A percentile compares a stretch with the other conserved stretches of the same genome.
Conservation (phyloP, 2,329 filamentous ascomycete species). For the Plenodomus lindquistii region DNA sequence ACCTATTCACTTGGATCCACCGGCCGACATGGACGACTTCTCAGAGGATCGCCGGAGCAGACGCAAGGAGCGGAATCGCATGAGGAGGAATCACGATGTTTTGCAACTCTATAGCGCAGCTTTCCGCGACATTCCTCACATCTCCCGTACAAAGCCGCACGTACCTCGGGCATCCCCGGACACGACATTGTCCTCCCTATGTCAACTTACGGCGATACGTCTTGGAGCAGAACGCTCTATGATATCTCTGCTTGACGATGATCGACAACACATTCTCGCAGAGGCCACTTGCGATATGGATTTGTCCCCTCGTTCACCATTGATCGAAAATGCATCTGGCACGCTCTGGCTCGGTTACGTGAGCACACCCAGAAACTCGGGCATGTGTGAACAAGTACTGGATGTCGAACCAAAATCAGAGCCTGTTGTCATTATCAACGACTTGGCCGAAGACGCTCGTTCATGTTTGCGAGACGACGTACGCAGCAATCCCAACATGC, state of each 20-base stretch:
- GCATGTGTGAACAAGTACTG: constrained; percentile 29
- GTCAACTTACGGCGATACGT: constrained; percentile 41
- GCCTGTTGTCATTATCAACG: constrained; percentile 12
- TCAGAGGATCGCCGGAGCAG: neutral
- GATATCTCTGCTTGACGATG: constrained; percentile 42
- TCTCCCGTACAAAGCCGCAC: constrained; percentile 18
- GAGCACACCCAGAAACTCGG: constrained; percentile 32
- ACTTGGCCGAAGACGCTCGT: constrained; percentile 2
- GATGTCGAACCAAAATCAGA: constrained; percentile 1
- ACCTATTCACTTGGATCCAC: neutral
- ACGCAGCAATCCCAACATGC: constrained; percentile 4
- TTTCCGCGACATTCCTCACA: constrained; percentile 25
- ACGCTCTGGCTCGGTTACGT: constrained; percentile 36
- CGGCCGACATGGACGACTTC: neutral
- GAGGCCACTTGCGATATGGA: constrained; percentile 40
- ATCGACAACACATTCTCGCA: constrained; percentile 42
- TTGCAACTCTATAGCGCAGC: constrained; percentile 29
- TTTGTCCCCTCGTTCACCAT: constrained; percentile 23
- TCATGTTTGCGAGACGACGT: neutral
- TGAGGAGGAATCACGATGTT: constrained; percentile 34
- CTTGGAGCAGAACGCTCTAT: constrained; percentile 38
- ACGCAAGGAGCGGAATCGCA: neutral
- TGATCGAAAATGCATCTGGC: constrained; percentile 6
- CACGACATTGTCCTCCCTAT: constrained; percentile 38
- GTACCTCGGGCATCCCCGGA: constrained; percentile 27